Conservation (phyloP, 2,329 filamentous ascomycete genomes). For the Beauveria caledonica region DNA sequence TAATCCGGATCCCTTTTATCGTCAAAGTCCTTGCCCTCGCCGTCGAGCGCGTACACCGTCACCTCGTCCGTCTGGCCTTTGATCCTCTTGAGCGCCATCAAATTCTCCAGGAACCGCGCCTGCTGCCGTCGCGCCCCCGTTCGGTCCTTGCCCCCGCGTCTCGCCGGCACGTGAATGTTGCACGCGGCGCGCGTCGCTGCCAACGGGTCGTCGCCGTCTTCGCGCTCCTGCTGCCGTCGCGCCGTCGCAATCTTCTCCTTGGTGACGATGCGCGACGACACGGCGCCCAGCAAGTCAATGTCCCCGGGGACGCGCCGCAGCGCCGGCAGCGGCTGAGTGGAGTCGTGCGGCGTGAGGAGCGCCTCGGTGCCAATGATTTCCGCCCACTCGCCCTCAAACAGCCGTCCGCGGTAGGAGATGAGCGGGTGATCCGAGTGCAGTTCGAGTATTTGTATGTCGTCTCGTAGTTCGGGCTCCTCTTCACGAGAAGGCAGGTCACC, state of each 20-base stretch:
- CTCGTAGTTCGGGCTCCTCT: conserved; percentile 13
- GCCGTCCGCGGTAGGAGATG: conserved; percentile 67
- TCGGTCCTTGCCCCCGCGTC: conserved; percentile 31
- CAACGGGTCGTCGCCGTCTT: conserved; percentile 19
- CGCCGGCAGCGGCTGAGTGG: conserved; percentile 32
- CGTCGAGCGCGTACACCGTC: conserved; percentile 47
- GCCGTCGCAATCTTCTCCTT: conserved; percentile 52
- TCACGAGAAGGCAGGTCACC: conserved; percentile 6
- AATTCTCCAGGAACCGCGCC: conserved; percentile 53
- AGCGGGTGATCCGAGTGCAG: conserved; percentile 70
- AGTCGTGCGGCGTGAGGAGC: conserved; percentile 60
- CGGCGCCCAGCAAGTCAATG: conserved; percentile 65
- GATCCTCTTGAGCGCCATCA: conserved; percentile 56
- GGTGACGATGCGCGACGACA: conserved; percentile 61
- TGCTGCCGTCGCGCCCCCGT: conserved; percentile 40
- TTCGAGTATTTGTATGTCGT: conserved; percentile 70
- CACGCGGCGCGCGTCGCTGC: conserved; percentile 33
- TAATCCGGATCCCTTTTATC: conserved; percentile 35
- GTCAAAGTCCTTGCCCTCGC: conserved; percentile 31
- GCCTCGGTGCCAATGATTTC: conserved; percentile 78
- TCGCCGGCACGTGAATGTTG: conserved; percentile 35
- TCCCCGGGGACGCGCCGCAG: conserved; percentile 35
- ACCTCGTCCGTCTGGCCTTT: conserved; percentile 59
- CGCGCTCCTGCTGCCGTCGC: conserved; percentile 25
- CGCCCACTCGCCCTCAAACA: conserved; percentile 76